These are phyloP conservation scores for Aspergillus homomorphus DNA, from an alignment of 495 filamentous ascomycete genomes.

Conservation along the genomic window DNA sequence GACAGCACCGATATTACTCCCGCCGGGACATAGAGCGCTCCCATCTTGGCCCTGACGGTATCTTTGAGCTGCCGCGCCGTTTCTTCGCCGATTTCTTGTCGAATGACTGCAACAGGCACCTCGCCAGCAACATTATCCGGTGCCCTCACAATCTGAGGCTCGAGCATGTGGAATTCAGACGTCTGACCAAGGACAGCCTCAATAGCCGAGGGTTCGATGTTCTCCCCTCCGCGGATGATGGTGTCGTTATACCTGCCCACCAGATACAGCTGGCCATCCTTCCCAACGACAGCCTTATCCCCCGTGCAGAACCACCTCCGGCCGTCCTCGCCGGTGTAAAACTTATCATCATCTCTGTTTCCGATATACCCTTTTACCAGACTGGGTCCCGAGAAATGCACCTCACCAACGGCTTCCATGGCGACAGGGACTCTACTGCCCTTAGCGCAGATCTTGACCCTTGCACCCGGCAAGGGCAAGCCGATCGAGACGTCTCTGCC, in stretches of 20 bases:
- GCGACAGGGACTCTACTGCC: conserved; percentile 25
- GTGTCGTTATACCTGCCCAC: conserved; percentile 48
- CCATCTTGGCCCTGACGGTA: conserved; percentile 26
- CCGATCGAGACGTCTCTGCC: not conserved
- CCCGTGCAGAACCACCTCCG: conserved; percentile 41
- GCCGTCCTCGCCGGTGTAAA: conserved; percentile 33
- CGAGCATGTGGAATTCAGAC: conserved; percentile 16
- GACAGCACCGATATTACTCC: conserved; percentile 31
- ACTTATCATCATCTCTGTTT: conserved; percentile 15
- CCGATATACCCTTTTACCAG: conserved; percentile 33
- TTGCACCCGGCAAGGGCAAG: not conserved
- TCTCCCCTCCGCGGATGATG: conserved; percentile 50
- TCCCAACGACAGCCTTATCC: conserved; percentile 43
- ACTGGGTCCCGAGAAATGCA: conserved; percentile 34
- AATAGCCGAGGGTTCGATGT: conserved; percentile 39
- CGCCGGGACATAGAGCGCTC: conserved; percentile 31
- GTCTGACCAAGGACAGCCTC: conserved; percentile 30
- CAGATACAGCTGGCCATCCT: conserved; percentile 33
- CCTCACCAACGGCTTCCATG: conserved; percentile 36
- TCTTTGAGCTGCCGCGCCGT: conserved; percentile 21
- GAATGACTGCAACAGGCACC: conserved; percentile 22
- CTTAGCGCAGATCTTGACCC: not conserved
- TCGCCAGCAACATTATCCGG: conserved; percentile 23
- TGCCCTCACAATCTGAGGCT: conserved; percentile 20
- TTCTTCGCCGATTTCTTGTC: conserved; percentile 2